phyloP scores from a whole-genome alignment of 2,329 filamentous ascomycete genomes.

The Colletotrichum tabaci region DNA sequence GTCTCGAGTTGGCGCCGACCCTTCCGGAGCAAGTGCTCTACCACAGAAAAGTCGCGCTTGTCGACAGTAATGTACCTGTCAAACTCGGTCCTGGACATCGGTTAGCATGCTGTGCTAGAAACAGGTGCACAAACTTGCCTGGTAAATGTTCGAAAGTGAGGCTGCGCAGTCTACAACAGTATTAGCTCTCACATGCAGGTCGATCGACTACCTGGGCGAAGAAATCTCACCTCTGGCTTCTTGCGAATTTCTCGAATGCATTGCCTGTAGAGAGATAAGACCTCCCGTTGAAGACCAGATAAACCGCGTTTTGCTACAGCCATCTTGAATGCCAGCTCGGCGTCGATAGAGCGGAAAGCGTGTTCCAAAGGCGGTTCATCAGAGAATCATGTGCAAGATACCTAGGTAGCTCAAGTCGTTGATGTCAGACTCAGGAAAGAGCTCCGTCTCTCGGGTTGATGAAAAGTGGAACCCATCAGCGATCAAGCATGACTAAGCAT shows the following conservation, averaged over 20 bases:
- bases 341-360: constrained; percentile 7
- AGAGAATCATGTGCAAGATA: neutral
- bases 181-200: constrained; percentile 24
- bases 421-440: constrained; percentile 33
- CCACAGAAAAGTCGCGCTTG: constrained; percentile 87
- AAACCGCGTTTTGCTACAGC: constrained; percentile 57
- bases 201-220: neutral
- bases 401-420: constrained; percentile 30
- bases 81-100: constrained; percentile 77
- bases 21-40: constrained; percentile 88
- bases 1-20: constrained; percentile 86
- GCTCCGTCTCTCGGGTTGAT: constrained; percentile 3
- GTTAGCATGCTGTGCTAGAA: constrained; percentile 8
- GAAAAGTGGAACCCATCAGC: neutral
- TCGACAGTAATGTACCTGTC: constrained; percentile 76
- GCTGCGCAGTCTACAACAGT: constrained; percentile 64
- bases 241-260: constrained; percentile 86
- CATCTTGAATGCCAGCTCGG: constrained; percentile 25
- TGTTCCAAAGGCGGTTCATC: constrained; percentile 9
- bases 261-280: constrained; percentile 86
- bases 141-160: constrained; percentile 75
- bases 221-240: constrained; percentile 77
- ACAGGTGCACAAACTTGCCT: constrained; percentile 61
- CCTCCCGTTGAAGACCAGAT: constrained; percentile 92
- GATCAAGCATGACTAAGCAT: constrained; percentile 27